Percentiles rank a stretch among this genome's conserved stretches.
These are phyloP conservation scores for Marasmius oreades DNA, from an alignment of 1,284 basidiomycete genomes.

Conservation along the genomic window DNA sequence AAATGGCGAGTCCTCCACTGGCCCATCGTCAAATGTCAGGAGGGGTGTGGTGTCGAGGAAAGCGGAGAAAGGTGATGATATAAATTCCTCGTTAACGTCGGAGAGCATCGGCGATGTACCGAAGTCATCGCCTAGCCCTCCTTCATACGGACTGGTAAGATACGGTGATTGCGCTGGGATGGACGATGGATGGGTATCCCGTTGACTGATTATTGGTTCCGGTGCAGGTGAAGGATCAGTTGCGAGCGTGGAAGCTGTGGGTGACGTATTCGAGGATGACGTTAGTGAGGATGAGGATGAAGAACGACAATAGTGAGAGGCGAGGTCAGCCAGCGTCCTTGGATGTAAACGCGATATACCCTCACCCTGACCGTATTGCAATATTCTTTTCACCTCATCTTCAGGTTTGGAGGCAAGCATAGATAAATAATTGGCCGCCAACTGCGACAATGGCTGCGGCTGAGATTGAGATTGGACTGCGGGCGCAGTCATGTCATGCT, in stretches of 20 bases:
- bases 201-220: constrained; percentile 32
- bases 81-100: constrained; percentile 13
- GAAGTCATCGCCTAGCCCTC: constrained; percentile 11
- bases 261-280: constrained; percentile 22
- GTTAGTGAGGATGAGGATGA: constrained; percentile 28
- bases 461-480: not conserved
- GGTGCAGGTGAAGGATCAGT: constrained; percentile 18
- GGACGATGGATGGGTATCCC: constrained; percentile 17
- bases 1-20: constrained; percentile 37
- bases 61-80: not conserved
- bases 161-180: constrained; percentile 20
- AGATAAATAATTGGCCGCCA: not conserved
- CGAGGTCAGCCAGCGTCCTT: not conserved
- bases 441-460: constrained; percentile 4
- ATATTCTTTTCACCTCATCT: not conserved
- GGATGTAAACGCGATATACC: not conserved
- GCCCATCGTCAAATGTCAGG: constrained; percentile 20
- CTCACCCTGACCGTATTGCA: not conserved
- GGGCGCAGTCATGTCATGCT: not conserved
- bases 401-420: not conserved
- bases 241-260: constrained; percentile 14
- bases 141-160: constrained; percentile 10
- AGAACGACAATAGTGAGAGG: not conserved
- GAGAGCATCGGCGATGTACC: constrained; percentile 6
- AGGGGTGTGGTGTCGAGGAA: constrained; percentile 8